Evolutionary conservation across 148 eudicot genomes (phyloP).

Genomic region (Persicaria tinctoria): DNA sequence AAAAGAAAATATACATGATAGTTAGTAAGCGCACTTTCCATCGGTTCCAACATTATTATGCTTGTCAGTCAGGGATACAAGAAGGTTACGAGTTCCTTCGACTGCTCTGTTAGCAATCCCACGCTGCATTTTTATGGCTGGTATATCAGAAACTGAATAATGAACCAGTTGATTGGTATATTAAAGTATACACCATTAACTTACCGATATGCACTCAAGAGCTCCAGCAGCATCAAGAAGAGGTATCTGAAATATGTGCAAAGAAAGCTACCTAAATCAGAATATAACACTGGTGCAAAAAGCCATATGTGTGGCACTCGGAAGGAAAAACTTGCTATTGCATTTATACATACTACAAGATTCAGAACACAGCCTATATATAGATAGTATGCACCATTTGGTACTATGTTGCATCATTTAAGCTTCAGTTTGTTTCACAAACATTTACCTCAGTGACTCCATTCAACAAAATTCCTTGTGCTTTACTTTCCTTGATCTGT

Average conservation of each 20-base stretch:
- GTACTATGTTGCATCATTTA: neutral
- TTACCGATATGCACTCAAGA: constrained; percentile 57
- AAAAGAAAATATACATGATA: neutral
- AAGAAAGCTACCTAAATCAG: neutral
- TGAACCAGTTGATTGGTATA: neutral
- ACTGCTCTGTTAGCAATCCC: constrained; percentile 89
- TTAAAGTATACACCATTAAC: constrained; percentile 15
- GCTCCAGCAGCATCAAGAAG: constrained; percentile 63
- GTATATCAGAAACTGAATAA: neutral
- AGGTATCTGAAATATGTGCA: constrained; percentile 39
- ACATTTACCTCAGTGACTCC: constrained; percentile 73
- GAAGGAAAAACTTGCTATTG: neutral
- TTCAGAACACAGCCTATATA: neutral
- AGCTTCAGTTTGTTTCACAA: neutral
- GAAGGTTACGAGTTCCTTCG: constrained; percentile 84
- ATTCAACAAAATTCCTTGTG: constrained; percentile 55
- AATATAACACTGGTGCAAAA: neutral
- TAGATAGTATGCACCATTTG: neutral
- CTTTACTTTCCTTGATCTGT: constrained; percentile 77
- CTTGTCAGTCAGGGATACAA: constrained; percentile 10
- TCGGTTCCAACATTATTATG: constrained; percentile 4
- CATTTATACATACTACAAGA: neutral
- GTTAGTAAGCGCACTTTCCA: neutral
- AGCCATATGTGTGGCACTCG: neutral
- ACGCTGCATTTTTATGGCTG: constrained; percentile 36